Evolutionary conservation across 2,329 filamentous ascomycete genomes (phyloP).

Genomic region (Lasiodiplodia sp.): DNA sequence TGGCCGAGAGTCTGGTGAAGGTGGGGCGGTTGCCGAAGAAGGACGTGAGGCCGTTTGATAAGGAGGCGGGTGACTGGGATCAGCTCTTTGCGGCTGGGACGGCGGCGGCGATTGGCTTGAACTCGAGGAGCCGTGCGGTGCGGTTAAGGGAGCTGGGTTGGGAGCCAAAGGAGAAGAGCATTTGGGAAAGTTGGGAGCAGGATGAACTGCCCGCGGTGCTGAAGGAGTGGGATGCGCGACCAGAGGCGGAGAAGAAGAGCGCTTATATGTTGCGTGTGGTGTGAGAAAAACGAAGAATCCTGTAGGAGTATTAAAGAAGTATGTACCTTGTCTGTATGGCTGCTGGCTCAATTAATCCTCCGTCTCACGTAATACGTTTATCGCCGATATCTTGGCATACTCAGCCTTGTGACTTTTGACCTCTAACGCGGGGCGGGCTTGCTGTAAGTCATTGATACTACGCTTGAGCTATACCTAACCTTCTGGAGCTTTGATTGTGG

Average conservation of each 20-base stretch:
- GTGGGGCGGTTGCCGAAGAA: slow-evolving; percentile 49
- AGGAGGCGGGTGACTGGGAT: slow-evolving; percentile 45
- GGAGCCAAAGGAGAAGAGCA: slow-evolving; percentile 54
- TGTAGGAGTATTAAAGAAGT: no score
- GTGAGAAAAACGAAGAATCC: background rate
- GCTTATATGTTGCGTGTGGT: slow-evolving; percentile 5
- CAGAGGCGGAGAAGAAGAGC: slow-evolving; percentile 4
- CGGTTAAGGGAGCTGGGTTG: slow-evolving; percentile 55
- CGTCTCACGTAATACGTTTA: no score
- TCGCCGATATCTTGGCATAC: no score
- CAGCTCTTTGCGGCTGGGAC: slow-evolving; percentile 48
- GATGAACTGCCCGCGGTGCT: slow-evolving; percentile 54
- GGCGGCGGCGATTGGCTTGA: slow-evolving; percentile 48
- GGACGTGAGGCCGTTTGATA: slow-evolving; percentile 37
- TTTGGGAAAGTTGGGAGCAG: slow-evolving; percentile 47
- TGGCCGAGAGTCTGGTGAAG: slow-evolving; percentile 48
- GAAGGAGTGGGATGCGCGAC: slow-evolving; percentile 36
- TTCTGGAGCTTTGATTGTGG: no score
- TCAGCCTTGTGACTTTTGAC: no score
- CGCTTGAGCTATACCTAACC: no score
- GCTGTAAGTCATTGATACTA: no score
- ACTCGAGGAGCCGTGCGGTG: slow-evolving; percentile 54
- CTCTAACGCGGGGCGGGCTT: no score
- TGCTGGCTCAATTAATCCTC: no score
- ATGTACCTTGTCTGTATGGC: no score